Base-by-base conservation (phyloP, 2,329 filamentous ascomycete species). In the Oidium heveae region DNA sequence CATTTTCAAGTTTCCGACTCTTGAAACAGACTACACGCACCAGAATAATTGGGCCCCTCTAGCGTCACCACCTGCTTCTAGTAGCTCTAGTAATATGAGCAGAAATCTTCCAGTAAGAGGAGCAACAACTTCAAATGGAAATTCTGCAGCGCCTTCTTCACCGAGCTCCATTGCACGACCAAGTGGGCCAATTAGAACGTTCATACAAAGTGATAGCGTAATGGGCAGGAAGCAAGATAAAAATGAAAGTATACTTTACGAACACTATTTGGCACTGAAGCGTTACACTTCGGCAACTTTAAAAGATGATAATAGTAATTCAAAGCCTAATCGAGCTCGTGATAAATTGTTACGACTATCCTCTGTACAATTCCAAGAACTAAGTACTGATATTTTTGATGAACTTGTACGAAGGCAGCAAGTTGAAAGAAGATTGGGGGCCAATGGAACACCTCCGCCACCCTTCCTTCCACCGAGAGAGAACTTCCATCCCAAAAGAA, bases 341-440 rank as follows among this genome's bases (percentile, higher is more conserved):
- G 91, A 96, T 68, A 98, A 98, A 73, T 74, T 96, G 56, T 74
- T 95, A 57, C 80, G 89, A 56, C 75, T 98, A 53, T 94, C 88
- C 0, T 74, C 83, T 1, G 86, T 94, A 32, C 91, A 98, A 67
- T 96, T 98, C 67, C 86, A 94, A 68, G 91, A 98, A 70, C 75
- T 98, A 58, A 95, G 88, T 68, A 96, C 89, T 56, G 91, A 98
- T 69, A 89, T 98, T 43, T 96, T 84, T 69, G 91, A 98, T 68
- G 91, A 98, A 69, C 73, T 96, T 59, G 74, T 93, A 61, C 82
- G 91, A 57, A 79, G 91, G 59, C 88, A 96, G 67, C 77, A 84
- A 59, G 73, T 74, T 53, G 74, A 74, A 5, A 24, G 41, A 54
- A 70, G 77, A 57, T 16, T 18, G 54, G 70, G 77, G 57, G 70